These are phyloP conservation scores for Tetrahymena borealis DNA, from an alignment of 73 alveolate species.

Conservation along the genomic window DNA sequence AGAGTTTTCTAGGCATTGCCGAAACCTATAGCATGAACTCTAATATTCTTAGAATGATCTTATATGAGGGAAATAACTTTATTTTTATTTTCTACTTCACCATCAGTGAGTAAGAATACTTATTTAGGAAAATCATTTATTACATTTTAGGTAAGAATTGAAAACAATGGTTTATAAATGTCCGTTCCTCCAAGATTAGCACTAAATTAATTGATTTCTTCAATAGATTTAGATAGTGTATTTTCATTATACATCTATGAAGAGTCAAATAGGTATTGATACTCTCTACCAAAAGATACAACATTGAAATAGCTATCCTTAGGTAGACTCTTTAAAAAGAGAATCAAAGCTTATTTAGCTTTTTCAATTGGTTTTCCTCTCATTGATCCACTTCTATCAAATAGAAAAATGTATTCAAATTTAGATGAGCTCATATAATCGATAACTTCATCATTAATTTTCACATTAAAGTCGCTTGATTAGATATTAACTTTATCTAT, in stretches of 20 bases:
- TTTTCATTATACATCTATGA: conserved; percentile 30
- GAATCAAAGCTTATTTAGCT: conserved; percentile 55
- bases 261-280: conserved; percentile 30
- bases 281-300: conserved; percentile 64
- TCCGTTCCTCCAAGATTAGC: conserved; percentile 91
- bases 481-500: neutral
- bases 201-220: conserved; percentile 38
- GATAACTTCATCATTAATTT: neutral
- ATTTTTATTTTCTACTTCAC: conserved; percentile 69
- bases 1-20: conserved; percentile 44
- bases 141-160: conserved; percentile 4
- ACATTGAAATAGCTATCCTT: conserved; percentile 59
- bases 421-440: neutral
- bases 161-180: conserved; percentile 66
- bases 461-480: neutral
- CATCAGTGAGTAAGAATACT: conserved; percentile 93
- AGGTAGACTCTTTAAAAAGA: conserved; percentile 66
- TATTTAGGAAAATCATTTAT: conserved; percentile 37
- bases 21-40: conserved; percentile 53
- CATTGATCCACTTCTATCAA: conserved; percentile 87
- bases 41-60: conserved; percentile 14
- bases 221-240: conserved; percentile 45
- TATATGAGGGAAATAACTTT: conserved; percentile 47
- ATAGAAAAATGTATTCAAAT: conserved; percentile 54
- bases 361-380: conserved; percentile 46